These are phyloP conservation scores for Collybia mongolica DNA, from an alignment of 768 basidiomycete species.

Conservation along the genomic window DNA sequence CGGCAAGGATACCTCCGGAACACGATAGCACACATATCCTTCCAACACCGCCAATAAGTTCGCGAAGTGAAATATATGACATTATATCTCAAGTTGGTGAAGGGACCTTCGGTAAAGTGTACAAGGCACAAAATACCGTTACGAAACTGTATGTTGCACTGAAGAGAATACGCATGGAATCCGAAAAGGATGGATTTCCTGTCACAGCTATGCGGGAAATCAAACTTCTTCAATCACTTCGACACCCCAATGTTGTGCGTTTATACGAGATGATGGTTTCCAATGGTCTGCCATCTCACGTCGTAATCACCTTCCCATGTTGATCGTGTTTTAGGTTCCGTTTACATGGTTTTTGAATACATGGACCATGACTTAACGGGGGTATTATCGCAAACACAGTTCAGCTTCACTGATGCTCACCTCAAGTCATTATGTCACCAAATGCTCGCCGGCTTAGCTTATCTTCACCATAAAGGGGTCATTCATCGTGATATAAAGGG, in stretches of 20 bases:
- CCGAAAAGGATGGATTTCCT: conserved; percentile 96
- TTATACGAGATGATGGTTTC: conserved; percentile 99
- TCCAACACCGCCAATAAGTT: conserved; percentile 15
- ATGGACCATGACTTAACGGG: conserved; percentile 99
- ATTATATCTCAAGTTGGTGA: conserved; percentile 95
- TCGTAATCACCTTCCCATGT: background rate
- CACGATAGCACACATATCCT: conserved; percentile 9
- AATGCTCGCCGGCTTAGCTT: conserved; percentile 92
- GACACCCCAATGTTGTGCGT: conserved; percentile 86
- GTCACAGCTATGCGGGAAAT: conserved; percentile 99
- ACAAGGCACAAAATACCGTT: conserved; percentile 87
- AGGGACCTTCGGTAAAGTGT: conserved; percentile 97
- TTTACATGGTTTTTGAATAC: conserved; percentile 99
- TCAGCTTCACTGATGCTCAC: conserved; percentile 81
- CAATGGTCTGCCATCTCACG: conserved; percentile 57
- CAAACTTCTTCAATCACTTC: conserved; percentile 89
- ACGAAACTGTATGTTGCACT: conserved; percentile 82
- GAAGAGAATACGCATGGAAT: conserved; percentile 97
- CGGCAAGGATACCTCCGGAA: background rate
- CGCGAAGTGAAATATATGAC: conserved; percentile 65
- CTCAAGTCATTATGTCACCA: conserved; percentile 95
- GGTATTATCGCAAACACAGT: conserved; percentile 86
- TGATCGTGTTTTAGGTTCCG: conserved; percentile 60
- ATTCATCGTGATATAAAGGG: conserved; percentile 99
- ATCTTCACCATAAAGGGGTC: conserved; percentile 93